Base-by-base conservation (phyloP, 2,329 filamentous ascomycete genomes). In the Calonectria naviculata region DNA sequence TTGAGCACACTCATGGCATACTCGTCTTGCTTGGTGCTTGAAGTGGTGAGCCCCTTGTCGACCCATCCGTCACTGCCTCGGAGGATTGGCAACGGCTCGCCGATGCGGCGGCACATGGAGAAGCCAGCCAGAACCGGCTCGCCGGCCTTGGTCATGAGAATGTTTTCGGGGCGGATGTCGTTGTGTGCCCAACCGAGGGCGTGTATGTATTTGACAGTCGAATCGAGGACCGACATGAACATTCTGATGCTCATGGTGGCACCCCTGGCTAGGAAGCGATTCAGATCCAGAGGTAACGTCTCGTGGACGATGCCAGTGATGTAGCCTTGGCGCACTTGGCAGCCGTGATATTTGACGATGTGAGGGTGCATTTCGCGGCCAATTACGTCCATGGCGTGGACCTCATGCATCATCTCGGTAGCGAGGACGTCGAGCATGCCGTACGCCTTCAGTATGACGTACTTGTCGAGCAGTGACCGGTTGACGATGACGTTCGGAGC, bases 301-400 rank as follows among this genome's bases (percentile, higher is more conserved):
- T 78, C 76, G 31, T 81, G 72, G 2, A 79, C 71, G n/a, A 81
- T 52, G 19, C 72, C 76, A 1, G 74, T 78, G 60, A 81, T 78
- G 15, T 68, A 66, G 46, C 75, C 78, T 21, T 73, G 73, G 9
- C 73, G 49, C 6, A 80, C 75, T 8, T 66, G 74, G 73, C 78
- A 81, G 42, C 80, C 78, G 46, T 79, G 67, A 63, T 80, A 81
- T 4, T 71, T 17, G 52, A 81, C 60, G 41, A 81, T 77, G 65
- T 78, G 76, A 12, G 78, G 79, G 63, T 82, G 80, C 9, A 76
- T 76, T 6, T 77, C 66, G 28, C 63, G 52, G 34, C 36, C 5
- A 3, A 78, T 52, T 5, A 68, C 46, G 61, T 79, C 75, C 70
- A 76, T 68, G n/a, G 61, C 64, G 36, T 69, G 41, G 19, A 73